Evolutionary conservation across 495 filamentous ascomycete species (phyloP), one percentile per base, ranked within the genome.

Genomic region (Aspergillus indologenus): DNA sequence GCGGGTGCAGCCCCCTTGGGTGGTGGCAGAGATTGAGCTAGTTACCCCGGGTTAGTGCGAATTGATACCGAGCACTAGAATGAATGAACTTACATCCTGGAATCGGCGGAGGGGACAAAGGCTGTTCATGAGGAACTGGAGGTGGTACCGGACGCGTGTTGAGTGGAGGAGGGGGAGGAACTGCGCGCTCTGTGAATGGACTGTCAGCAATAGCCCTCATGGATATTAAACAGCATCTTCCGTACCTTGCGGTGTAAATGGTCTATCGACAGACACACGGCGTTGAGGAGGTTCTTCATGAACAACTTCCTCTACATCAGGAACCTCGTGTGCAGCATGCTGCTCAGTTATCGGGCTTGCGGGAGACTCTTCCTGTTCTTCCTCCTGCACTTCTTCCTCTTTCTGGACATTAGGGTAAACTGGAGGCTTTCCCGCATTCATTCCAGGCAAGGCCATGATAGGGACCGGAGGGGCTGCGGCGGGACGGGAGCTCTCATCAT

Each of bases 371-470:
- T 74, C 74, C 12, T 79, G 77, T 54, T 81, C 78, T 64, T 76
- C 73, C 64, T 71, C 71, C 15, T 79, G 77, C 54, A 80, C 78
- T 64, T 76, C 34, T 12, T 79, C 78, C 54, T 81, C 78, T 64
- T 76, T 74, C 64, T 71, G 71, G 29, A 75, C 74, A 45, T 56
- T 63, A 17, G 61, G 62, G 44, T 79, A 69, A 49, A 71, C 62
- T 24, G 74, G 57, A 31, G 74, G 74, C 57, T 71, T 75, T 49
- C 70, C 67, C 19, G 77, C 62, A 44, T 81, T 82, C 83, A 95
- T 84, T 18, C 90, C 89, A 22, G 88, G 88, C 61, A 92, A 72
- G 20, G 87, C 83, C 77, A 92, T 86, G 74, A 90, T 84, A 18
- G 89, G 87, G 22, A 94, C 80, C n/a, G 89, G 89, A 58, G 87